Conservation (phyloP, 2,329 filamentous ascomycete species). For the Paecilomyces fulvus region DNA sequence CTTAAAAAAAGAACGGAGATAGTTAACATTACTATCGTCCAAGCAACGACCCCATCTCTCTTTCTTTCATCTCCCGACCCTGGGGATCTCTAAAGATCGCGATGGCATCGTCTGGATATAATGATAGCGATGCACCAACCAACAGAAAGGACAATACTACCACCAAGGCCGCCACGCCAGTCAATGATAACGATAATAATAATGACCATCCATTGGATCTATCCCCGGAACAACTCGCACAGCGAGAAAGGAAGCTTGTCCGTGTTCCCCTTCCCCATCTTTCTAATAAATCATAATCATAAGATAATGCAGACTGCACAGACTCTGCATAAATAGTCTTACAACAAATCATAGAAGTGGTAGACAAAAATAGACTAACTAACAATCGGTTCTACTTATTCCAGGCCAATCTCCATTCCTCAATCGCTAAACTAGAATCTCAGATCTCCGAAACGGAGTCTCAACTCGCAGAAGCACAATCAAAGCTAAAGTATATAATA, state of each 20-base stretch:
- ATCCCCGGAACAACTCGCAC: slow-evolving; percentile 9
- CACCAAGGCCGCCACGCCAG: neutral
- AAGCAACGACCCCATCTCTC: neutral
- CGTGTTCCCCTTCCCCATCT: slow-evolving; percentile 6
- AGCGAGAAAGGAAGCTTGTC: slow-evolving; percentile 19
- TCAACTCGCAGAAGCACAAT: slow-evolving; percentile 24
- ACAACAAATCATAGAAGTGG: neutral
- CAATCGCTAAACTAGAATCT: slow-evolving; percentile 34
- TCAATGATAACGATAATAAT: neutral
- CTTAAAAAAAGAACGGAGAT: neutral
- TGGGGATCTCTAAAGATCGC: neutral
- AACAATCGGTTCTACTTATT: neutral
- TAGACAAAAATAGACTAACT: slow-evolving; percentile 8
- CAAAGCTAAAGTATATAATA: slow-evolving; percentile 26
- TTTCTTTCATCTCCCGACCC: neutral
- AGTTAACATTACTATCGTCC: neutral
- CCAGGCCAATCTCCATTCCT: slow-evolving; percentile 15
- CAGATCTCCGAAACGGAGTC: slow-evolving; percentile 34
- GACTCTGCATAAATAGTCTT: too few species aligned
- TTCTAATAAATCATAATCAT: neutral
- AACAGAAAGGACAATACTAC: too few species aligned
- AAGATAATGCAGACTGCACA: too few species aligned
- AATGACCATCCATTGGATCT: neutral
- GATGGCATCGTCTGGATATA: neutral
- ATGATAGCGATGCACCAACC: neutral